Base-by-base conservation (phyloP, 2,329 filamentous ascomycete species). In the Shiraia sp. region DNA sequence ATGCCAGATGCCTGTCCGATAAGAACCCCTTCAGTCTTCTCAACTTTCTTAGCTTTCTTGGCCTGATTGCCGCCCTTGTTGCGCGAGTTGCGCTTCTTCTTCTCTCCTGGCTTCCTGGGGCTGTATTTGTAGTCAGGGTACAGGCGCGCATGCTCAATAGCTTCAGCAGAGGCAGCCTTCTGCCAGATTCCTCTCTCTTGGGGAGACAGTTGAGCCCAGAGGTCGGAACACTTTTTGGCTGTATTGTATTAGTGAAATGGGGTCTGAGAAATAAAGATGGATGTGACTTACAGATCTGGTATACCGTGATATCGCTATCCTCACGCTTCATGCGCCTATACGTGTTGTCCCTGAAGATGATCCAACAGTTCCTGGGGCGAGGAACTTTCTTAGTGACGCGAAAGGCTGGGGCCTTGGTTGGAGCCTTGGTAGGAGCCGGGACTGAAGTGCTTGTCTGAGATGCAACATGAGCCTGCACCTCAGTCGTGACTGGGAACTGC, bases 281-380 rank as follows among this genome's bases (percentile, higher is more conserved):
- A 10, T 3, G 27, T 35, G 14, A 36, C 55, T 58, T 55, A 60
- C 57, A 61, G 29, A 61, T 57, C 15, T 55, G 32, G 25, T 61
- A 53, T 17, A 59, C 55, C 6, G 49, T 48, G 16, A 55, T 40
- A 3, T 55, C 28, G 2, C 53, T 51, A 30, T 51, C 39, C 15
- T 49, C 38, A 9, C 31, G 27, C 32, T 59, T 59, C 28, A 57
- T 39, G 22, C 45, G 23, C 47, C 53, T 55, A 45, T 53, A 44
- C 48, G 40, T 51, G 6, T 35, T 39, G 28, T 61, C 54, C 40
- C 58, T 35, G 41, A 48, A 61, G 13, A 59, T 44, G 45, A 61
- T 53, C 47, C 47, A 61, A 36, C 56, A 58, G 28, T 61, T 61
- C 58, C 58, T 59, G n/a, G 58, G 58, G 8, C 58, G 58, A 6